Base-by-base conservation (phyloP, 495 filamentous ascomycete species). In the Hypoxylon trugodes region DNA sequence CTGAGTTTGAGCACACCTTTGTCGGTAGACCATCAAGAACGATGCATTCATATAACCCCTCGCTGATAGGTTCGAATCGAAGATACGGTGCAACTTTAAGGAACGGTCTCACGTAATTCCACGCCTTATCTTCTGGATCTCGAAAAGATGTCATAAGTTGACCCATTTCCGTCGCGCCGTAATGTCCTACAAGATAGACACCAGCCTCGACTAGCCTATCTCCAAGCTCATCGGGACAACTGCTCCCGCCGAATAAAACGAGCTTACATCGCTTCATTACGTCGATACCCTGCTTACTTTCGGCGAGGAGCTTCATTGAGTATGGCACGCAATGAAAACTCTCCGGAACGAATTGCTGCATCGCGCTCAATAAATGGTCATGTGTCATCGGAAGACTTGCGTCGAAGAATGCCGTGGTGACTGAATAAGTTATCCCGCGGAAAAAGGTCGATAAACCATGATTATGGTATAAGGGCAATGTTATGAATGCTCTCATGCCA, bases 111-210 rank as follows among this genome's bases (percentile, higher is more conserved):
- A 81, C 36, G 42, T 80, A 81, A 47, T 76, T 71, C 79, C 79
- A 82, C 9, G 68, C 70, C 26, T 72, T 78, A 56, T 82, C 79
- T 1, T 65, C 73, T 10, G 55, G 38, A 1, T 71, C 65, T 19
- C 86, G 77, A 9, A 79, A 76, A 0, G 83, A 85, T 19, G 77
- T 85, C 81, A 87, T 83, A 7, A 87, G 69, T 47, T 83, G 81
- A 22, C 83, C 84, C 4, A 79, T 81, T 51, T 88, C 85, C 0
- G 85, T 87, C 54, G 63, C 54, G 4, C 75, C 77, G 53, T 85
- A 83, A 62, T 84, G 78, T 25, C 73, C 76, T 6, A 84, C 77
- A 3, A 87, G 73, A 43, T 84, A 79, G 6, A 87, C 81, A 4
- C 83, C 83, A n/a, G 77, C 75, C 0, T 75, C 73, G 8, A 86